Base-by-base conservation (phyloP, 306 rosid genomes). In the Hippophae gyantsensis region DNA sequence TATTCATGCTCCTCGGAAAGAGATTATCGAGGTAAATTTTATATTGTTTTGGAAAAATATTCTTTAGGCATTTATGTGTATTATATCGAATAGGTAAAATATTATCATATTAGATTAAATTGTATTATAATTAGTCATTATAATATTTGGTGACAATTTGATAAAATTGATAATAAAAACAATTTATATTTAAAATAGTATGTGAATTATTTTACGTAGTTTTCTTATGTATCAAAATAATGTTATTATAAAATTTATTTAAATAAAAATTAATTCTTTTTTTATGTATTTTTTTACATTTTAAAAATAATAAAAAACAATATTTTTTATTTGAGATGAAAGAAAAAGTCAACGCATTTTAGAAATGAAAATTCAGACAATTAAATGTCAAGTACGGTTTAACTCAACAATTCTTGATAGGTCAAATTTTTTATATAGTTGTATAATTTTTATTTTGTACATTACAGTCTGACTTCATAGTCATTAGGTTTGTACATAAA, bases 1-100 rank as follows among this genome's bases (percentile, higher is more conserved):
- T 69, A 88, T 92, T 73, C 97, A 92, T 66, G 99, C 99, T 46
- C 99, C 99, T 62, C 79, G 85, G 60, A 92, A 88, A 76, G 99
- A 94, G 71, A 92, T 92, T 62, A 55, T 88, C 55, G 99, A 92
- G 97, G 99, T 82, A 73, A 27, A 45, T 62, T 54, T 49, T 14
- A 47, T 55, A 7, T 7, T 25, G 14, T 50, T 50, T 49, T 47
- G 57, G 18, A 38, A 41, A 9, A 26, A 43, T 62, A 8, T 44
- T 14, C 13, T 45, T 48, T 53, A 13, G 23, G 1, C 23, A 18
- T 18, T 18, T 8, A 10, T 42, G 27, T 42, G 55, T 8, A 25
- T 18, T 8, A 7, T 58, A 43, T 42, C n/a, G 46, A 51, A 18
- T 3, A 43, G 53, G 13, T 12, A 40, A 63, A 44, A 53, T 53